Conservation (phyloP, 768 basidiomycete genomes). For the Mrakia blollopis region DNA sequence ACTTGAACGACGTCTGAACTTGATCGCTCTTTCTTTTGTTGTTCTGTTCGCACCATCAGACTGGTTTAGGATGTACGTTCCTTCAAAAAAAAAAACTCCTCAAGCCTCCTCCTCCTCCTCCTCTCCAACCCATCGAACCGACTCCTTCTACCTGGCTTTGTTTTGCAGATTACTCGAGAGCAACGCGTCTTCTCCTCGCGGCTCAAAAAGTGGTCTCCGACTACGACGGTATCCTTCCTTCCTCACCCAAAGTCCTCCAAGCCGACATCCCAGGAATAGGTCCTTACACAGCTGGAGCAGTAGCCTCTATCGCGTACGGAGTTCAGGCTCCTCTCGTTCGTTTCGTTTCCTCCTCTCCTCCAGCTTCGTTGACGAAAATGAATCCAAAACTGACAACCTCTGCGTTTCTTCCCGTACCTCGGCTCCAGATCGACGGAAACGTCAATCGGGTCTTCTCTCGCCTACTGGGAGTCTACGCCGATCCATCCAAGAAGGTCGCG, state of each 20-base stretch:
- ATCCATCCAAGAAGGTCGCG: conserved; percentile 20
- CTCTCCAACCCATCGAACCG: background rate
- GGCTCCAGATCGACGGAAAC: conserved; percentile 24
- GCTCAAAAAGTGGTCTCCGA: conserved; percentile 26
- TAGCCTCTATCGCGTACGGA: conserved; percentile 23
- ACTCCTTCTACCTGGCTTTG: background rate
- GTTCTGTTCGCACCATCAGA: background rate
- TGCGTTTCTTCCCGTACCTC: background rate
- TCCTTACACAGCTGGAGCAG: conserved; percentile 33
- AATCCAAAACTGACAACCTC: background rate
- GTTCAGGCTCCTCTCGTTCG: conserved; percentile 19
- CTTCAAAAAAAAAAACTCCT: too few relatives aligned
- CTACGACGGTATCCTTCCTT: conserved; percentile 22
- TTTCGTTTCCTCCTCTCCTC: too few relatives aligned
- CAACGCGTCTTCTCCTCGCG: conserved; percentile 26
- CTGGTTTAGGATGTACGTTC: conserved; percentile 11
- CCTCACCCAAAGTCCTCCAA: conserved; percentile 12
- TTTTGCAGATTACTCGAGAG: conserved; percentile 27
- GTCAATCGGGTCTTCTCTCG: conserved; percentile 29
- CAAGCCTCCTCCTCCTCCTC: background rate
- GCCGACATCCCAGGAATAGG: conserved; percentile 31
- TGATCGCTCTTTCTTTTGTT: background rate
- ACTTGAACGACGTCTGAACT: background rate
- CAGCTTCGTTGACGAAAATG: too few relatives aligned
- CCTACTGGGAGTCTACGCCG: conserved; percentile 22